Evolutionary conservation across 371 early-diverging fungal species (phyloP).

Genomic region (Nosema muscidifuracis): DNA sequence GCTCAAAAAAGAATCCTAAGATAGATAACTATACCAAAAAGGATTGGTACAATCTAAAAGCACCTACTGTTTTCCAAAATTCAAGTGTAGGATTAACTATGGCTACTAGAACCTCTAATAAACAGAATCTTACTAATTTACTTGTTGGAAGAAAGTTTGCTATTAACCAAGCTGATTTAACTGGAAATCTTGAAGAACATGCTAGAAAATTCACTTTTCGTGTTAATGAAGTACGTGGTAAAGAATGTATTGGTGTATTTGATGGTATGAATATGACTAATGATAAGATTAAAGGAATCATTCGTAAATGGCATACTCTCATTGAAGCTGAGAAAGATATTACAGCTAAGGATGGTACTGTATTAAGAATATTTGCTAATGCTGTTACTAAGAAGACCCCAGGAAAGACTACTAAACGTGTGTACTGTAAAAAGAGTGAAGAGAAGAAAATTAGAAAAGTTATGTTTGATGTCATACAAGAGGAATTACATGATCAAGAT

Average conservation of each 20-base stretch:
- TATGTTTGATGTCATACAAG: constrained; percentile 94
- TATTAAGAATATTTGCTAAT: constrained; percentile 88
- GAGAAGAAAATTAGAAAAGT: constrained; percentile 96
- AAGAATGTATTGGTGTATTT: constrained; percentile 96
- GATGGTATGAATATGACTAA: constrained; percentile 98
- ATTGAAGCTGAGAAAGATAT: constrained; percentile 95
- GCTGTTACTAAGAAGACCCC: constrained; percentile 91
- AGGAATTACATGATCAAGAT: constrained; percentile 78
- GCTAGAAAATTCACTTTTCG: constrained; percentile 96
- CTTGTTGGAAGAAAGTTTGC: constrained; percentile 92
- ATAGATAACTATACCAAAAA: constrained; percentile 58
- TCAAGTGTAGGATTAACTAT: constrained; percentile 53
- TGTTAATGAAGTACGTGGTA: constrained; percentile 91
- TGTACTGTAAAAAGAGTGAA: constrained; percentile 90
- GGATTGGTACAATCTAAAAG: constrained; percentile 56
- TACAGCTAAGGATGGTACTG: constrained; percentile 98
- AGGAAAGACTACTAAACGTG: constrained; percentile 91
- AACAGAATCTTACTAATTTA: constrained; percentile 39
- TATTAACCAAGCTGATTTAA: constrained; percentile 88
- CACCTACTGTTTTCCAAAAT: constrained; percentile 40
- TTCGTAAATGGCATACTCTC: constrained; percentile 98
- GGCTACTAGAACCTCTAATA: constrained; percentile 44
- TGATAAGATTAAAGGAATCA: constrained; percentile 96
- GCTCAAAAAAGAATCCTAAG: constrained; percentile 37
- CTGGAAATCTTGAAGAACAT: constrained; percentile 68